These are phyloP conservation scores for Exophiala alcalophila DNA, from an alignment of 2,329 filamentous ascomycete genomes.

Conservation along the genomic window DNA sequence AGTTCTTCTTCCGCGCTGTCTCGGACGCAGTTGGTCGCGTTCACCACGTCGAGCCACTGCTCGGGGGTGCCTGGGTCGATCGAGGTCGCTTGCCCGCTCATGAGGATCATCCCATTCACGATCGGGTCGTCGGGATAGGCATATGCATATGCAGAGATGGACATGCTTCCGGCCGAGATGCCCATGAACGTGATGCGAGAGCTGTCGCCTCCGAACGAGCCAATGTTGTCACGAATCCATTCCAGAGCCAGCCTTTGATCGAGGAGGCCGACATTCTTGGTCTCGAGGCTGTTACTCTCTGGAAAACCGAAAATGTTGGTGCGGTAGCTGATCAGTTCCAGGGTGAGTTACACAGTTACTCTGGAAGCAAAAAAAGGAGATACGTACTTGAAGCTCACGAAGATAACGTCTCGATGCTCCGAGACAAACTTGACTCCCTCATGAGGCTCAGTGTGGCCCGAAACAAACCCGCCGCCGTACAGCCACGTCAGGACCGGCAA, in stretches of 20 bases:
- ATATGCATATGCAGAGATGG: conserved; percentile 20
- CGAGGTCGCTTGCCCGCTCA: conserved; percentile 23
- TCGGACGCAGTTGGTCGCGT: too few relatives aligned
- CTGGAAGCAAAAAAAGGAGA: too few relatives aligned
- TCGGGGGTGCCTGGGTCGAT: too few relatives aligned
- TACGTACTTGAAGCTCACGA: too few relatives aligned
- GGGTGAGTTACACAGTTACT: too few relatives aligned
- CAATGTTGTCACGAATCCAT: conserved; percentile 53
- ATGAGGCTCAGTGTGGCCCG: too few relatives aligned
- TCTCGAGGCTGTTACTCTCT: conserved; percentile 33
- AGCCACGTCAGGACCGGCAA: not conserved
- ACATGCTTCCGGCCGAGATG: conserved; percentile 40
- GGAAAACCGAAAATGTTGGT: conserved; percentile 41
- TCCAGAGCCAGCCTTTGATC: conserved; percentile 51
- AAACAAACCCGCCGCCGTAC: conserved; percentile 1
- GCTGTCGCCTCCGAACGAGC: conserved; percentile 51
- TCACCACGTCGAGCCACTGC: too few relatives aligned
- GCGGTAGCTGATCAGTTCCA: conserved; percentile 46
- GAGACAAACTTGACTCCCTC: too few relatives aligned
- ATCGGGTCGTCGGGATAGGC: conserved; percentile 32
- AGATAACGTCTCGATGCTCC: too few relatives aligned
- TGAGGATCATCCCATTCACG: conserved; percentile 19
- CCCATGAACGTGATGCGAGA: conserved; percentile 48
- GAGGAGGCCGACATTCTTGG: conserved; percentile 50
- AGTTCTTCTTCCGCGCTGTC: too few relatives aligned